phyloP scores from a whole-genome alignment of 331 rosid species.

The Stylosanthes scabra region DNA sequence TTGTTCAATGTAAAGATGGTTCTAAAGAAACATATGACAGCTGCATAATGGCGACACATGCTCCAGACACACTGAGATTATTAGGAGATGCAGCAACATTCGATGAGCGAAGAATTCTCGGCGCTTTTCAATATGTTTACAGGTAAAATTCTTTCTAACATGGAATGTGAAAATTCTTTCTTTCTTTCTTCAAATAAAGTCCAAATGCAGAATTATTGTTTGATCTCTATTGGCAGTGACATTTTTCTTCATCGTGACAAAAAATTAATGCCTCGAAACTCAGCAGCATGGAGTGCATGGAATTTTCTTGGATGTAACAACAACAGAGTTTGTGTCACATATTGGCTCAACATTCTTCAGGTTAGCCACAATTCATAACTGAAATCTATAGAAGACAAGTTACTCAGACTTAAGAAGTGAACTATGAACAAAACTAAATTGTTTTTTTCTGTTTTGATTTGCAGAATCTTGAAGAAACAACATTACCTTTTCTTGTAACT shows the following conservation, averaged over 20 bases:
- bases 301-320: slow-evolving; percentile 76
- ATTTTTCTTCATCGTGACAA: slow-evolving; percentile 92
- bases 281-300: slow-evolving; percentile 98
- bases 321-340: slow-evolving; percentile 74
- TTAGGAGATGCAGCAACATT: slow-evolving; percentile 82
- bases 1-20: slow-evolving; percentile 60
- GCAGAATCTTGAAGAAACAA: slow-evolving; percentile 76
- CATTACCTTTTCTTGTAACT: slow-evolving; percentile 77
- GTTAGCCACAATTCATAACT: slow-evolving; percentile 45
- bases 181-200: slow-evolving; percentile 26
- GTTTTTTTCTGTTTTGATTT: neutral
- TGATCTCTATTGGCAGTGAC: slow-evolving; percentile 77
- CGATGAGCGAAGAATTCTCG: slow-evolving; percentile 77
- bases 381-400: neutral
- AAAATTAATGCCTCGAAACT: slow-evolving; percentile 87
- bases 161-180: slow-evolving; percentile 7
- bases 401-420: slow-evolving; percentile 5
- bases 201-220: slow-evolving; percentile 48
- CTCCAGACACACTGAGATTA: slow-evolving; percentile 83
- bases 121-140: slow-evolving; percentile 89
- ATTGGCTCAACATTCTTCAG: slow-evolving; percentile 97
- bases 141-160: slow-evolving; percentile 54
- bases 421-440: neutral
- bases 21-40: slow-evolving; percentile 60
- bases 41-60: slow-evolving; percentile 84